Base-by-base conservation (phyloP, 2,329 filamentous ascomycete genomes). In the Colletotrichum orchidophilum region DNA sequence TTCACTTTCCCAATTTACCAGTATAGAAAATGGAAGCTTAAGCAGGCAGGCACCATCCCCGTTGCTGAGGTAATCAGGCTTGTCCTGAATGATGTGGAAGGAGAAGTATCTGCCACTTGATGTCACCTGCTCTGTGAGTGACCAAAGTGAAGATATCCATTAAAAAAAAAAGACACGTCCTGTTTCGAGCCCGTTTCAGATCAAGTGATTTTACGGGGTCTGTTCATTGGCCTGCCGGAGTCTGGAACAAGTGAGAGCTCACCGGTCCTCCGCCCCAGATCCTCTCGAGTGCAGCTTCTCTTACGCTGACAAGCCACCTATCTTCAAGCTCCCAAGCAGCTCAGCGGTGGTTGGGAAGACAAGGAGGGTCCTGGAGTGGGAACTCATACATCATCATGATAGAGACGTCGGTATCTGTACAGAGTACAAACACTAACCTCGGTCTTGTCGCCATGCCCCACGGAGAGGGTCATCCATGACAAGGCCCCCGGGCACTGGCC, bases 131-230 rank as follows among this genome's bases (percentile, higher is more conserved):
- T n/a, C n/a, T n/a, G n/a, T n/a, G n/a, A n/a, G n/a, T n/a, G n/a
- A n/a, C n/a, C n/a, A 21, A 27, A 15, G 9, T 62, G 18, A 62
- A 21, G 18, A 24, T 7, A 24, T n/a, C 29, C 33, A 26, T 15
- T 29, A 5, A n/a, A 52, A 46, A 42, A 29, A 39, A 64, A 57
- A 49, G 53, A 15, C 55, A 71, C 59, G 42, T 68, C 21, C 53
- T 58, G 69, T 71, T 71, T 71, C 69, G 65, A 31, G 42, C 33
- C 53, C 35, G 69, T 71, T 69, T 71, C 69, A 71, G 65, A 63
- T 68, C 58, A 54, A 71, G 64, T 68, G 59, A 52, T 42, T 31
- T 26, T 35, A 49, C 53, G 52, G 53, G 39, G 46, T 29, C 15
- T 4, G 42, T 27, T 49, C 65, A 69, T 71, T 71, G 69, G 69